Evolutionary conservation across 1,139 yeast species (phyloP).

Genomic region (Yamadazyma siamensis): DNA sequence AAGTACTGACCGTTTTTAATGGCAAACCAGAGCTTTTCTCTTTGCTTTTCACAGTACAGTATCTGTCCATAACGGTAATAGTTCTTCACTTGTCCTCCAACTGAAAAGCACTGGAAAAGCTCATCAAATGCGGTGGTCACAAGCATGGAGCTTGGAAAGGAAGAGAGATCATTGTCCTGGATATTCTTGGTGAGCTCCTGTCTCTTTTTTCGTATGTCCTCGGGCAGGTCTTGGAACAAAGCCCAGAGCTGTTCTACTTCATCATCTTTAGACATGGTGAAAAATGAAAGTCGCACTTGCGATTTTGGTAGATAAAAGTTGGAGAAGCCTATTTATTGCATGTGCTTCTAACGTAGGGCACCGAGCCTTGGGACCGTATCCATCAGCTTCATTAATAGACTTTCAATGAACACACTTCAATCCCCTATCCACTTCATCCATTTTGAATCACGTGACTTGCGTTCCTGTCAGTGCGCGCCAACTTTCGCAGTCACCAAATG

Average conservation of each 20-base stretch:
- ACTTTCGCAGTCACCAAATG: no score
- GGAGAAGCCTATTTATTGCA: no score
- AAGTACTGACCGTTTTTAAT: constrained; percentile 47
- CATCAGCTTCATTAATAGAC: no score
- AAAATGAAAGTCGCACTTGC: no score
- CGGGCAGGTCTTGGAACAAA: constrained; percentile 32
- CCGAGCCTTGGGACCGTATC: no score
- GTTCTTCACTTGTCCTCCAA: constrained; percentile 84
- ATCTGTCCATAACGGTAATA: constrained; percentile 81
- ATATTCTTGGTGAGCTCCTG: constrained; percentile 26
- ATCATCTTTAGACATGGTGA: constrained; percentile 15
- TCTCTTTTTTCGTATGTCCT: constrained; percentile 32
- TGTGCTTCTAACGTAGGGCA: no score
- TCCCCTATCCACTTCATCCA: no score
- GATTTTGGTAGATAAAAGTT: no score
- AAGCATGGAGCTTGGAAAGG: constrained; percentile 37
- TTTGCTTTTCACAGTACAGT: constrained; percentile 64
- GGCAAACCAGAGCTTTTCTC: constrained; percentile 81
- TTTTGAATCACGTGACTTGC: no score
- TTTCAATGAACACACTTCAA: no score
- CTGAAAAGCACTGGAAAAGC: constrained; percentile 76
- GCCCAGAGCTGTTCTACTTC: constrained; percentile 34
- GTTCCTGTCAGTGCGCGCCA: no score
- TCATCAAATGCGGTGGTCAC: constrained; percentile 81
- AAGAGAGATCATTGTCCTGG: constrained; percentile 24